These are phyloP conservation scores for Boletus reticulatus DNA, from an alignment of 768 basidiomycete species.

Conservation along the genomic window DNA sequence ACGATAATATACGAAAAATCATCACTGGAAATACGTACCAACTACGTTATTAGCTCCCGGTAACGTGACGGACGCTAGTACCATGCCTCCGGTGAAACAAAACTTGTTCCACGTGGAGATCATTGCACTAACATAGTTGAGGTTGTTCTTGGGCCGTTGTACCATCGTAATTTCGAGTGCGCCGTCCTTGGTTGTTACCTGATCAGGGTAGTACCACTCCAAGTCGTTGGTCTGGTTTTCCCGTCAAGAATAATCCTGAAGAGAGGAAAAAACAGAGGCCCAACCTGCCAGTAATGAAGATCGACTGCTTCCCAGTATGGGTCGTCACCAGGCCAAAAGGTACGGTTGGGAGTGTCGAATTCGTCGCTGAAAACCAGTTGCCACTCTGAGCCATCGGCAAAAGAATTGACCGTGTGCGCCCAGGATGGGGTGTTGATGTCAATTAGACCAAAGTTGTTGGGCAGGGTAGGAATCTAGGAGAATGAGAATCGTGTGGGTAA, in stretches of 20 bases:
- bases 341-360: constrained; percentile 75
- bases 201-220: constrained; percentile 89
- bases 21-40: constrained; percentile 25
- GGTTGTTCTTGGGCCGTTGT: constrained; percentile 61
- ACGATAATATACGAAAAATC: not conserved
- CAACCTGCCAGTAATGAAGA: constrained; percentile 74
- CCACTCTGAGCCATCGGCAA: constrained; percentile 48
- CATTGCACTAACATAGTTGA: constrained; percentile 73
- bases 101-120: constrained; percentile 84
- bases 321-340: constrained; percentile 80
- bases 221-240: constrained; percentile 58
- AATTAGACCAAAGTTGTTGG: constrained; percentile 69
- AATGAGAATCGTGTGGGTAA: not conserved
- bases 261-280: not conserved
- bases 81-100: constrained; percentile 87
- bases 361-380: constrained; percentile 88
- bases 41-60: constrained; percentile 63
- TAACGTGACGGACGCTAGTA: constrained; percentile 65
- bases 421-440: constrained; percentile 71
- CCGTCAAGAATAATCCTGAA: not conserved
- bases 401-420: constrained; percentile 53
- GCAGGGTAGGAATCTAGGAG: constrained; percentile 51
- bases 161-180: constrained; percentile 72
- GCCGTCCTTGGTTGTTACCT: constrained; percentile 72
- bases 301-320: constrained; percentile 87